phyloP scores from a whole-genome alignment of 805 yeast genomes.

The Starmerella floris region DNA sequence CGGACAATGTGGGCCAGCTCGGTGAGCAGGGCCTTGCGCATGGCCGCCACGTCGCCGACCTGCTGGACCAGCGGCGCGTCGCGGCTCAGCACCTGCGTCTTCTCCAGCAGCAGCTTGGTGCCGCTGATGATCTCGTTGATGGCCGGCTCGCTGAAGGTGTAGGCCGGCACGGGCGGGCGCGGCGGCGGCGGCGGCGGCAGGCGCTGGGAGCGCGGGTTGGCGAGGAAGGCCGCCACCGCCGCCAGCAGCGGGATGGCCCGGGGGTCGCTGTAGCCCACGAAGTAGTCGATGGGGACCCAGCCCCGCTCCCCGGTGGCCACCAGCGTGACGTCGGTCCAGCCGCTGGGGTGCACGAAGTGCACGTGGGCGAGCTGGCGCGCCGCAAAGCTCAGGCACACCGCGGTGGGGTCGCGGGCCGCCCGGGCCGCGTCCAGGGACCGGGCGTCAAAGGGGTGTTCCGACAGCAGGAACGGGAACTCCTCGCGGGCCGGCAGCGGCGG shows the following conservation, averaged over 20 bases:
- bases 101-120: slow-evolving; percentile 28
- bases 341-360: slow-evolving; percentile 31
- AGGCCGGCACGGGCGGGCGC: neutral
- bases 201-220: slow-evolving; percentile 26
- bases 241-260: slow-evolving; percentile 29
- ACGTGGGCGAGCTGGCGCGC: slow-evolving; percentile 29
- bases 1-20: slow-evolving; percentile 31
- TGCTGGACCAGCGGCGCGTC: slow-evolving; percentile 25
- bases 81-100: slow-evolving; percentile 27
- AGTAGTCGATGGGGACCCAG: slow-evolving; percentile 34
- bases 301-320: slow-evolving; percentile 29
- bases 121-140: slow-evolving; percentile 30
- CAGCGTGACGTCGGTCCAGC: slow-evolving; percentile 34
- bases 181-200: slow-evolving; percentile 2
- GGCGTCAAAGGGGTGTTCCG: slow-evolving; percentile 28
- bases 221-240: slow-evolving; percentile 27
- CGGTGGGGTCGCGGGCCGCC: slow-evolving; percentile 24
- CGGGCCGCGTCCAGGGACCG: slow-evolving; percentile 18
- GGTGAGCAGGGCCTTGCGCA: slow-evolving; percentile 29
- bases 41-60: slow-evolving; percentile 24
- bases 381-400: slow-evolving; percentile 27
- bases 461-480: slow-evolving; percentile 27
- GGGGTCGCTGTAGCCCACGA: slow-evolving; percentile 28
- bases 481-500: slow-evolving; percentile 9
- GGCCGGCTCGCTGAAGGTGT: slow-evolving; percentile 28